Conservation (phyloP, 306 rosid genomes). For the Cucurbita ficifolia region DNA sequence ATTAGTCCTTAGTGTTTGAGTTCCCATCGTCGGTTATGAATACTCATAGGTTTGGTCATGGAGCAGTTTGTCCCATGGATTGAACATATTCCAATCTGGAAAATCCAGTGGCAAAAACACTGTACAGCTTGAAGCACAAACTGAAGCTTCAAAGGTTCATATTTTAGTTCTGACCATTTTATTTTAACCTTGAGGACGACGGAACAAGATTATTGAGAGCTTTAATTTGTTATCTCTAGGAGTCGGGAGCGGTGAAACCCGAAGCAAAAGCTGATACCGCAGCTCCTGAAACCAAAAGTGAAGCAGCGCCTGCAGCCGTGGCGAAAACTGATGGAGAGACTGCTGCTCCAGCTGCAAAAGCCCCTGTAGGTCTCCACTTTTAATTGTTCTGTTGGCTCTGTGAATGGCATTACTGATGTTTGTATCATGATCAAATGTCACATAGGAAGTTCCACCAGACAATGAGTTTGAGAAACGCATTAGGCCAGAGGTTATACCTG, state of each 20-base stretch:
- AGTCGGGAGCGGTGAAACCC: conserved; percentile 24
- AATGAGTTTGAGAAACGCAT: conserved; percentile 92
- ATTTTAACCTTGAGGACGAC: not conserved
- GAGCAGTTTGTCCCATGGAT: conserved; percentile 77
- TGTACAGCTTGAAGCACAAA: conserved; percentile 45
- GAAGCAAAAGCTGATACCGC: conserved; percentile 32
- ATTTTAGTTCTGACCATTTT: conserved; percentile 6
- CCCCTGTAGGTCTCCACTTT: conserved; percentile 28
- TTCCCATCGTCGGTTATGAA: not conserved
- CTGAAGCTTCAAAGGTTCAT: conserved; percentile 51
- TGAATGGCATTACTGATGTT: conserved; percentile 6
- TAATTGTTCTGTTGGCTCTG: not conserved
- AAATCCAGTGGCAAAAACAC: conserved; percentile 38
- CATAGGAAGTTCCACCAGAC: conserved; percentile 68
- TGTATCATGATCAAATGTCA: not conserved
- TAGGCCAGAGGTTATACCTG: conserved; percentile 90
- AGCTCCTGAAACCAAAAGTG: conserved; percentile 34
- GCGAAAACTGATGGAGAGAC: conserved; percentile 29
- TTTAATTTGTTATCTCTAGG: conserved; percentile 14
- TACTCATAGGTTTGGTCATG: conserved; percentile 13
- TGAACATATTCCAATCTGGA: conserved; percentile 60
- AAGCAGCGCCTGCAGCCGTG: conserved; percentile 17
- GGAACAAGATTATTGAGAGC: not conserved
- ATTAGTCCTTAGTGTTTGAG: not conserved
- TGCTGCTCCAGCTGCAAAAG: conserved; percentile 36